phyloP scores from a whole-genome alignment of 164 flowering plant genomes.

The Chimonanthus salicifolius region DNA sequence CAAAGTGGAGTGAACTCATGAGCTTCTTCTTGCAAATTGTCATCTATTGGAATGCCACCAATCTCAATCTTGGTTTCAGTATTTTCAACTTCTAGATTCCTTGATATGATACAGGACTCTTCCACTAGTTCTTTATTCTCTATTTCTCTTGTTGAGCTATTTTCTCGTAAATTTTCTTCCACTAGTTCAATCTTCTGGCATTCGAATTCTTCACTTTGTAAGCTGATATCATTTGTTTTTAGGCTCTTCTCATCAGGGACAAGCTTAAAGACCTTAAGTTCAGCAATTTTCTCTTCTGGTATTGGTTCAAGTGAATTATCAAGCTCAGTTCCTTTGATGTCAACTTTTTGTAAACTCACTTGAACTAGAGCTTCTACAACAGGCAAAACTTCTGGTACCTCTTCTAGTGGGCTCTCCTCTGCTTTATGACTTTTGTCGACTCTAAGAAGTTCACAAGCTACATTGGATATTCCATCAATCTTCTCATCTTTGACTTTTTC shows the following conservation, averaged over 20 bases:
- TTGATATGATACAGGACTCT: neutral
- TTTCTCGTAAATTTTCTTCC: neutral
- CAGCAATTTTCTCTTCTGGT: neutral
- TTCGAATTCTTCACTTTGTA: neutral
- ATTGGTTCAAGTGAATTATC: neutral
- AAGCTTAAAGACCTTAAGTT: neutral
- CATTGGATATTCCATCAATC: neutral
- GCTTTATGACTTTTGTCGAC: neutral
- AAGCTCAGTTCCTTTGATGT: neutral
- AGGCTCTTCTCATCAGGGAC: neutral
- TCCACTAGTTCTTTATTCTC: conserved; percentile 1
- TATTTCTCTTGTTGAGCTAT: conserved; percentile 1
- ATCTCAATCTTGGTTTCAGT: neutral
- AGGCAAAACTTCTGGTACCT: neutral
- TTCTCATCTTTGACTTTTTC: neutral
- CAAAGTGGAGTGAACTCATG: conserved; percentile 5
- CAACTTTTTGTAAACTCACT: neutral
- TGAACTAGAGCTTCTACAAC: neutral
- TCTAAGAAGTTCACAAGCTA: neutral
- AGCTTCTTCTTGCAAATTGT: conserved; percentile 6
- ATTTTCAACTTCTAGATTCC: conserved; percentile 6
- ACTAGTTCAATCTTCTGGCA: neutral
- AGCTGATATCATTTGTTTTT: neutral
- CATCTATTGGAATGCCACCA: neutral
- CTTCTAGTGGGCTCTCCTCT: neutral